Percentiles rank a stretch among this genome's conserved stretches.
Evolutionary conservation across 2,329 filamentous ascomycete species (phyloP).

Genomic region (Gaeumannomyces sp.): DNA sequence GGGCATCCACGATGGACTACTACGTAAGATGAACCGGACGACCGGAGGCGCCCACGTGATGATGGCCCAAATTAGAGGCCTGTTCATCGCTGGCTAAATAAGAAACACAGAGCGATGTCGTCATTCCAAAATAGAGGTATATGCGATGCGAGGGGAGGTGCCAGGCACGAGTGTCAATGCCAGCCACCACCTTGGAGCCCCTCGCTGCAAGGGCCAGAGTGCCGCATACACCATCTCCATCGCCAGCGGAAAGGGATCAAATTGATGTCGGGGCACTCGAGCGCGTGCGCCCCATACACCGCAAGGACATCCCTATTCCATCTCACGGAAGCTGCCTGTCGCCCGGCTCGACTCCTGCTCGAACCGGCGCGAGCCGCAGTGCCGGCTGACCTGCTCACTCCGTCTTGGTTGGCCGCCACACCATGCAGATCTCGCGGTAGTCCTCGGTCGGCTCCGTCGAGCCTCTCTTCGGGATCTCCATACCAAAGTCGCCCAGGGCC

Average conservation of each 20-base stretch:
- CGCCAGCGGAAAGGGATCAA: too few species aligned
- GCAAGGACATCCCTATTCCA: neutral
- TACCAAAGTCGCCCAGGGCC: conserved; percentile 24
- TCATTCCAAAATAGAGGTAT: neutral
- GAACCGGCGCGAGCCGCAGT: neutral
- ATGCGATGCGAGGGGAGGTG: neutral
- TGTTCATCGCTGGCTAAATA: neutral
- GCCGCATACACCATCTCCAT: neutral
- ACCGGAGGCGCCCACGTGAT: neutral
- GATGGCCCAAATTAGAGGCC: too few species aligned
- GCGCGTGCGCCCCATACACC: neutral
- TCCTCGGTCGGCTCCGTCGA: conserved; percentile 17
- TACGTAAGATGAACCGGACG: neutral
- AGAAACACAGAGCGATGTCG: neutral
- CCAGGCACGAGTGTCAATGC: too few species aligned
- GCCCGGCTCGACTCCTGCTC: neutral
- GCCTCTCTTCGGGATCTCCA: conserved; percentile 25
- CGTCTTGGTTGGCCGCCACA: conserved; percentile 14
- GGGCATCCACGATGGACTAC: neutral
- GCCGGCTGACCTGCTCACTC: neutral
- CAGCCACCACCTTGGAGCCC: too few species aligned
- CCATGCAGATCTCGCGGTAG: conserved; percentile 28
- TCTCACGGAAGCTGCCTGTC: neutral
- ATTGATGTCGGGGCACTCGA: neutral
- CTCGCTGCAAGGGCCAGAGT: too few species aligned